Evolutionary conservation across 176 grass and related monocot genomes (phyloP).

Genomic region (Cenchrus americanus): DNA sequence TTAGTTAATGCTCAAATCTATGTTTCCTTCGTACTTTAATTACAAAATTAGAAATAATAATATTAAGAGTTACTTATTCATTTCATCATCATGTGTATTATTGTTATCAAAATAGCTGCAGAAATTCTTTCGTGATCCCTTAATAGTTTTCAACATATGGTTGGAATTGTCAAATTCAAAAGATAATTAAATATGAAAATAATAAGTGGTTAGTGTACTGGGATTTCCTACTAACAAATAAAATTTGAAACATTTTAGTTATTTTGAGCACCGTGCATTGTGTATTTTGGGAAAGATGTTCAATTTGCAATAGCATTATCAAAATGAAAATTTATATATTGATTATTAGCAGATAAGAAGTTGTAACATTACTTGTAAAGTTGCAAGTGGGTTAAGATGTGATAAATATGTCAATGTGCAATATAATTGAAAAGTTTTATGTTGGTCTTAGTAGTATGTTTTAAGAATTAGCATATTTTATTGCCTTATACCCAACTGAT

Average conservation of each 20-base stretch:
- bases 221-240: background rate
- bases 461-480: background rate
- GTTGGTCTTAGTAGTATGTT: background rate
- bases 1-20: no score
- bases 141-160: slow-evolving; percentile 6
- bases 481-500: slow-evolving; percentile 1
- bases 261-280: background rate
- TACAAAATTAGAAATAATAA: no score
- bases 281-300: slow-evolving; percentile 10
- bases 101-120: no score
- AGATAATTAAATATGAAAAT: slow-evolving; percentile 13
- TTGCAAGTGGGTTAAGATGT: background rate
- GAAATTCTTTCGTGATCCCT: slow-evolving; percentile 23
- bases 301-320: background rate
- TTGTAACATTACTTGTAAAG: no score
- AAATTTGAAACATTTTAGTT: slow-evolving; percentile 8
- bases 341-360: background rate
- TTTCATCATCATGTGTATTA: no score
- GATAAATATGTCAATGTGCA: background rate
- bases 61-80: no score
- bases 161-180: slow-evolving; percentile 25
- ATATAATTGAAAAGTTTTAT: background rate
- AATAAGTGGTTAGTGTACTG: background rate
- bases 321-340: background rate
- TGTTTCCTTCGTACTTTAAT: no score